Percentiles rank a stretch among this genome's conserved stretches.
These are phyloP conservation scores for Tubosaeta sp. DNA, from an alignment of 768 basidiomycete genomes.

Conservation along the genomic window DNA sequence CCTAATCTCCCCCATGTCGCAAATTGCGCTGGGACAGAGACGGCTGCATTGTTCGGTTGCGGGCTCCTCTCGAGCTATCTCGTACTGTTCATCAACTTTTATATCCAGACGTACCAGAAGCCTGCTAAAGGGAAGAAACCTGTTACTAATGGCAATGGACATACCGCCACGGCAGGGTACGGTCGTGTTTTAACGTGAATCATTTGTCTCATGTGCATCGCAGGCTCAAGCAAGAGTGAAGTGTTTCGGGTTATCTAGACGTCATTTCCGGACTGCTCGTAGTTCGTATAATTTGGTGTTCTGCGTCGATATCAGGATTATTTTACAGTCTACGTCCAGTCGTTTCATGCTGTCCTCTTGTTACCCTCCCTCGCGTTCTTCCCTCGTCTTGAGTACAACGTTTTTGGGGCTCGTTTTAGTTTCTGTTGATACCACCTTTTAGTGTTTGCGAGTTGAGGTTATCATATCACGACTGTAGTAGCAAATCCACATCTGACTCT, in stretches of 20 bases:
- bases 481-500: background rate
- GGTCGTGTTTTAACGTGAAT: background rate
- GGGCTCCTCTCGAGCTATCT: slow-evolving; percentile 86
- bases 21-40: slow-evolving; percentile 86
- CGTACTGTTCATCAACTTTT: slow-evolving; percentile 93
- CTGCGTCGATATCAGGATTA: background rate
- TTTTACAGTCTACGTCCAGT: slow-evolving; percentile 13
- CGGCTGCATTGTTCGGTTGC: slow-evolving; percentile 87
- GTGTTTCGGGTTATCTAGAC: background rate
- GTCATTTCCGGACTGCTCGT: background rate
- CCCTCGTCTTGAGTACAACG: slow-evolving; percentile 13
- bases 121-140: slow-evolving; percentile 37
- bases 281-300: slow-evolving; percentile 14
- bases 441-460: slow-evolving; percentile 4
- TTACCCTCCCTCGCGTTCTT: slow-evolving; percentile 12
- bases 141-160: slow-evolving; percentile 42
- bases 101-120: slow-evolving; percentile 80
- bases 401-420: slow-evolving; percentile 4
- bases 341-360: slow-evolving; percentile 13
- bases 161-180: slow-evolving; percentile 36
- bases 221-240: slow-evolving; percentile 36
- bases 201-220: background rate
- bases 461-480: background rate
- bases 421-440: slow-evolving; percentile 9
- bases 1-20: slow-evolving; percentile 61